Evolutionary conservation across 805 yeast genomes (phyloP).

Genomic region (Monosporozyma unispora): DNA sequence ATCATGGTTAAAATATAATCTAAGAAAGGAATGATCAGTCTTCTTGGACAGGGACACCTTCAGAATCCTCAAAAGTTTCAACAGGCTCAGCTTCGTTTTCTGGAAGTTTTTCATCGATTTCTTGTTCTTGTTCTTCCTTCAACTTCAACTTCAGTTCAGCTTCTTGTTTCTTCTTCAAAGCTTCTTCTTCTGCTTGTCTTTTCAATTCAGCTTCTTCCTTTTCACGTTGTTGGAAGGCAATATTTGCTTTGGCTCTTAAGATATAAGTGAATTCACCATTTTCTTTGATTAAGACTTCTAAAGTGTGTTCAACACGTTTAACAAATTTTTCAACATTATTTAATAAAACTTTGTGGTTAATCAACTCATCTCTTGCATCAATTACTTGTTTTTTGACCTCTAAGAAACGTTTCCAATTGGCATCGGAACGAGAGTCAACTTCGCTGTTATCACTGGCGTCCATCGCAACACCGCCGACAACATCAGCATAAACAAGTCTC

Average conservation of each 20-base stretch:
- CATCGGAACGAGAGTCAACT: conserved; percentile 31
- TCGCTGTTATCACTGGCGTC: conserved; percentile 25
- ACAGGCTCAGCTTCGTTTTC: not conserved
- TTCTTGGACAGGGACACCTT: not conserved
- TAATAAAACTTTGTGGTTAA: conserved; percentile 15
- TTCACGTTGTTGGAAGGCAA: conserved; percentile 49
- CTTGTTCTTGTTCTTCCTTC: not conserved
- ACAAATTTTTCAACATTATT: conserved; percentile 22
- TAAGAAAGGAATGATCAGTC: not conserved
- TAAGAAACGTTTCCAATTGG: conserved; percentile 55
- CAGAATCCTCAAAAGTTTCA: conserved; percentile 1
- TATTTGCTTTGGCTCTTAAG: conserved; percentile 48
- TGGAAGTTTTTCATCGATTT: not conserved
- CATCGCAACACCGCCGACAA: conserved; percentile 18
- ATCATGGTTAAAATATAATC: not conserved
- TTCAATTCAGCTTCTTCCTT: conserved; percentile 26
- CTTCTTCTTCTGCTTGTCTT: conserved; percentile 15
- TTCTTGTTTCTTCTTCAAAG: conserved; percentile 3
- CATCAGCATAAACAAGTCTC: conserved; percentile 39
- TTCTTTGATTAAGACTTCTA: conserved; percentile 46
- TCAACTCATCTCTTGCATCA: conserved; percentile 45
- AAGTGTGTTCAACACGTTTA: conserved; percentile 31
- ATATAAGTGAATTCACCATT: conserved; percentile 52
- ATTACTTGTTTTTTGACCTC: conserved; percentile 46
- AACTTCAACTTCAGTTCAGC: conserved; percentile 3